Percentiles rank a stretch among this genome's conserved stretches.
phyloP scores from a whole-genome alignment of 1,284 basidiomycete genomes.

The Rhizoctonia solani region DNA sequence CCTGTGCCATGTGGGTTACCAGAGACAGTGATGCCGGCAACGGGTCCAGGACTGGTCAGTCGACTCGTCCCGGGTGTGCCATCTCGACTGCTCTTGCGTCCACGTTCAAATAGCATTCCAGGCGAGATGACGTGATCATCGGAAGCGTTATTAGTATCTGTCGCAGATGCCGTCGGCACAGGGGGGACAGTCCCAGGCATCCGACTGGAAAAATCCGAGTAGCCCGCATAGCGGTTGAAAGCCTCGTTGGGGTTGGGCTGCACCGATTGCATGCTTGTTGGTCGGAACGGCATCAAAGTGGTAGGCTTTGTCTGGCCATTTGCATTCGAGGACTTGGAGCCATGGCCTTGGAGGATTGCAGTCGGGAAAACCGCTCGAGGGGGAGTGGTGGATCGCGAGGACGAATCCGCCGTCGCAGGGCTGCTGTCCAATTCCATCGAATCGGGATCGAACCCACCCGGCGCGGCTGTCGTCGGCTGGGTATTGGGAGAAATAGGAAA shows the following conservation, averaged over 20 bases:
- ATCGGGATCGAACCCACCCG: conserved; percentile 64
- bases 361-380: conserved; percentile 55
- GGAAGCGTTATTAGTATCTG: conserved; percentile 42
- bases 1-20: conserved; percentile 30
- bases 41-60: conserved; percentile 34
- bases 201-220: conserved; percentile 64
- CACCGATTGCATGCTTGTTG: conserved; percentile 29
- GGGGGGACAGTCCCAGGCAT: conserved; percentile 60
- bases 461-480: conserved; percentile 16
- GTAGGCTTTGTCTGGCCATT: conserved; percentile 32
- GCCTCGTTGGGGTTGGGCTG: conserved; percentile 41
- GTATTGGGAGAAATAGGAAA: conserved; percentile 28
- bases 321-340: conserved; percentile 3
- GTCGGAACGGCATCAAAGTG: conserved; percentile 37
- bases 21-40: conserved; percentile 27
- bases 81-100: conserved; percentile 47
- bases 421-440: conserved; percentile 67
- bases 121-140: conserved; percentile 62
- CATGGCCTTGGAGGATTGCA: conserved; percentile 46
- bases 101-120: conserved; percentile 54
- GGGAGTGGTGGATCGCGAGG: conserved; percentile 53
- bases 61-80: conserved; percentile 38
- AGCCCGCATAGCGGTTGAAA: conserved; percentile 55
- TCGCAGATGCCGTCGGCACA: conserved; percentile 19
- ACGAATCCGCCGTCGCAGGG: conserved; percentile 42